phyloP scores from a whole-genome alignment of 352 stramenopile genomes.

The Thraustochytrium sp. region DNA sequence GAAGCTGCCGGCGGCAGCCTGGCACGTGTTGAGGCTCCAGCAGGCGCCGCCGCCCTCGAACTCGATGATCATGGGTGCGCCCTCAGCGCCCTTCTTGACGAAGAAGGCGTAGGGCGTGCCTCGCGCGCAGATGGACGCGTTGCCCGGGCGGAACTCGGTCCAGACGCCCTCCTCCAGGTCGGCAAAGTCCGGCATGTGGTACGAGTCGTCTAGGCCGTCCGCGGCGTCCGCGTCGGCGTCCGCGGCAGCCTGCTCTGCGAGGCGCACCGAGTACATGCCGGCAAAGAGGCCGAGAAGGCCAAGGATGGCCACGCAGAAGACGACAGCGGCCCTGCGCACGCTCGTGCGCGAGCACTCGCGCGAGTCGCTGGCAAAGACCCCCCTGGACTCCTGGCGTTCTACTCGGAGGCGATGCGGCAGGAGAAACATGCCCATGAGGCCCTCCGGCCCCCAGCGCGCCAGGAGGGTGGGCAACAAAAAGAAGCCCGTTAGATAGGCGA shows the following conservation, averaged over 20 bases:
- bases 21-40: not conserved
- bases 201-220: not conserved
- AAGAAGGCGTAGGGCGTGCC: slow-evolving; percentile 21
- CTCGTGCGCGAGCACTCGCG: not conserved
- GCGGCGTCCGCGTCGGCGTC: too few relatives aligned
- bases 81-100: not conserved
- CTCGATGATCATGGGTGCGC: slow-evolving; percentile 5
- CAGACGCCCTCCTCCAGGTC: not conserved
- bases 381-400: not conserved
- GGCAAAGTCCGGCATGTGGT: not conserved
- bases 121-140: not conserved
- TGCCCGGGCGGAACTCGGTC: not conserved
- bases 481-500: not conserved
- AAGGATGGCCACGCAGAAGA: not conserved
- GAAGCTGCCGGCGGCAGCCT: not conserved
- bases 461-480: not conserved
- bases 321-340: not conserved
- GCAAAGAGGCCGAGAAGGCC: not conserved
- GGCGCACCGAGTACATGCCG: not conserved
- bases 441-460: not conserved
- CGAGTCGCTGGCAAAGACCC: not conserved
- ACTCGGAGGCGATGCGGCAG: not conserved
- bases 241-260: too few relatives aligned
- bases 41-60: slow-evolving; percentile 7
- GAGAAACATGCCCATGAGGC: not conserved